Conservation (phyloP, 306 rosid genomes). For the Astragalus glycyphyllos region DNA sequence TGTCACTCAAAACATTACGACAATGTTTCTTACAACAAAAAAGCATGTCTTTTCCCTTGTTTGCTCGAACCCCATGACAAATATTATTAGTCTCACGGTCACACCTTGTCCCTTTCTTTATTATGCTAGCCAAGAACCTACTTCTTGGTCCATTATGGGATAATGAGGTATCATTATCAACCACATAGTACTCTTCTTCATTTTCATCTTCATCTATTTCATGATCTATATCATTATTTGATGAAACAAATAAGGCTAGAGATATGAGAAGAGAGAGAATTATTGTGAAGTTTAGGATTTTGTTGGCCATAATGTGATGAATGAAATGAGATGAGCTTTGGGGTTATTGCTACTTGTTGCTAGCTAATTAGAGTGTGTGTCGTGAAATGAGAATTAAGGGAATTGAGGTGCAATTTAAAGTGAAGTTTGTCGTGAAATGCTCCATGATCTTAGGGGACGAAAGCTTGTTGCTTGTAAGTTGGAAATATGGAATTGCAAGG, state of each 20-base stretch:
- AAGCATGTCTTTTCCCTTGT: conserved; percentile 60
- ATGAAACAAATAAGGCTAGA: conserved; percentile 44
- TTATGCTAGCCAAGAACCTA: conserved; percentile 52
- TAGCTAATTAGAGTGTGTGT: not conserved
- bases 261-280: conserved; percentile 49
- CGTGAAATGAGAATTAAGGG: conserved; percentile 28
- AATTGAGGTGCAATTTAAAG: conserved; percentile 35
- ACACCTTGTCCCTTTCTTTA: conserved; percentile 58
- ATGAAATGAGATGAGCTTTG: not conserved
- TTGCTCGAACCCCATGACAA: conserved; percentile 65
- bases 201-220: conserved; percentile 40
- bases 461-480: conserved; percentile 43
- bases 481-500: conserved; percentile 1
- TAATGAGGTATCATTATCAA: conserved; percentile 50
- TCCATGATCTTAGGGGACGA: conserved; percentile 50
- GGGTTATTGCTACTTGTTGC: not conserved
- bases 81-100: conserved; percentile 42
- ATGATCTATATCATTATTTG: conserved; percentile 15
- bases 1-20: conserved; percentile 62
- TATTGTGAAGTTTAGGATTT: conserved; percentile 50
- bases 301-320: conserved; percentile 46
- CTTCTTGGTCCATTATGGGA: conserved; percentile 50
- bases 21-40: conserved; percentile 77
- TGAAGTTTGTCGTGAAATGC: conserved; percentile 38
- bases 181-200: conserved; percentile 37